Base-by-base conservation (phyloP, 257 asterid genomes). In the Nicotiana attenuata region DNA sequence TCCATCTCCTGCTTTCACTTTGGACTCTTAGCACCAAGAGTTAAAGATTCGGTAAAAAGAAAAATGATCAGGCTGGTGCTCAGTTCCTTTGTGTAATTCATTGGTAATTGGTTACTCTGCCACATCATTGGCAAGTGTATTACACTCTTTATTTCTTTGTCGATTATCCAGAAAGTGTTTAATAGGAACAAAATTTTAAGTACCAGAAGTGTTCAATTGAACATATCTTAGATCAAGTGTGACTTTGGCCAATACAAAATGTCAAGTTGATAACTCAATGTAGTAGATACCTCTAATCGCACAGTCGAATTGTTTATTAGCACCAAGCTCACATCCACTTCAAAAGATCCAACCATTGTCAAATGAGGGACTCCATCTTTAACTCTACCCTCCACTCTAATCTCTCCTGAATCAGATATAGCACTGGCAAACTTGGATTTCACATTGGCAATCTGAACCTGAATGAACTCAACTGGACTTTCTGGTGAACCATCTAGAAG, bases 321-420 rank as follows among this genome's bases (percentile, higher is more conserved):
- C 77, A 92, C 99, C 89, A 96, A 83, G 82, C 98, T 96, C 86
- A 92, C 97, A 38, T 96, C 99, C 75, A 96, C 97, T 33, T 92
- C 99, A 35, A 96, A 96, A 8, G 98, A 91, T 50, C 98, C 98
- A 5, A 92, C 95, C 87, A 89, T 91, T 3, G 93, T 93, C 89
- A 93, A 84, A 87, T 92, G 99, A 47, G 99, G 96, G 55, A 92
- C 69, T 28, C 97, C 99, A 61, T 95, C 97, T 84, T 95, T 95
- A 31, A 95, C 97, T 57, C 89, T 81, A 60, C 99, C 98, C 83
- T 93, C 99, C 75, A 95, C 92, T 66, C 85, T 92, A 53, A 95
- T 88, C 83, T 91, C 96, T 11, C 98, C 98, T 0, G 90, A 82
- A 20, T 92, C 98, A 0, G 97, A 95, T 41, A 91, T 90, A n/a